Evolutionary conservation across 140 eudicot species (phyloP).

Genomic region (Erigeron philadelphicus): DNA sequence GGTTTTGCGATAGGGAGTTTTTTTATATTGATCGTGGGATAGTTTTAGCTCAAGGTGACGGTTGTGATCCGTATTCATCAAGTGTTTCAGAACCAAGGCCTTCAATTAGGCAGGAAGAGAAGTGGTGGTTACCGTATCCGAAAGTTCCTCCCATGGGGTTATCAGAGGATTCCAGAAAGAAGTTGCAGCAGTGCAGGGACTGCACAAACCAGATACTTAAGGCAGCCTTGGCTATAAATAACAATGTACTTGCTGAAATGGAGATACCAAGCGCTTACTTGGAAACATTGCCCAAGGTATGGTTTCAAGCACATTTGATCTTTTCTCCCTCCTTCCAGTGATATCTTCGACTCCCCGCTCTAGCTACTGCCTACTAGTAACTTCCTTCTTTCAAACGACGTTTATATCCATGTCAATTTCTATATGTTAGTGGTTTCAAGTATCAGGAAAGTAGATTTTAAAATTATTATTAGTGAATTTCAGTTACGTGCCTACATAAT

Average conservation of each 20-base stretch:
- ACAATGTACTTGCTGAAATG: conserved; percentile 80
- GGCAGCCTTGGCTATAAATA: conserved; percentile 80
- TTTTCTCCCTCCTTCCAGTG: background rate
- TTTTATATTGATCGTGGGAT: conserved; percentile 78
- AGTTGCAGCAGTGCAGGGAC: conserved; percentile 67
- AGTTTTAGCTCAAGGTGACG: conserved; percentile 39
- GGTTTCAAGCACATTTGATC: background rate
- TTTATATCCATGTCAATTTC: background rate
- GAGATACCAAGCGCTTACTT: conserved; percentile 69
- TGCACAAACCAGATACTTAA: conserved; percentile 81
- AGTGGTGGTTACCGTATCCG: conserved; percentile 99
- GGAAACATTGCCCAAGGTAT: conserved; percentile 74
- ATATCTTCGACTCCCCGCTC: background rate
- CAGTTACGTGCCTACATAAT: too few relatives aligned
- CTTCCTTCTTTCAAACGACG: background rate
- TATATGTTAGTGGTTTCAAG: background rate
- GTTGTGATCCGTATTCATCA: conserved; percentile 41
- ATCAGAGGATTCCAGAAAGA: conserved; percentile 74
- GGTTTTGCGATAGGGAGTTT: conserved; percentile 60
- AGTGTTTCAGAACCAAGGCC: conserved; percentile 46
- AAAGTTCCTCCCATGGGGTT: conserved; percentile 70
- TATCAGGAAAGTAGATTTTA: too few relatives aligned
- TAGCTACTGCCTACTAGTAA: background rate
- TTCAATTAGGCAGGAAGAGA: conserved; percentile 80
- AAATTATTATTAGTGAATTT: too few relatives aligned